These are phyloP conservation scores for Angomonas desouzai DNA, from an alignment of 208 protist genomes.

Conservation along the genomic window DNA sequence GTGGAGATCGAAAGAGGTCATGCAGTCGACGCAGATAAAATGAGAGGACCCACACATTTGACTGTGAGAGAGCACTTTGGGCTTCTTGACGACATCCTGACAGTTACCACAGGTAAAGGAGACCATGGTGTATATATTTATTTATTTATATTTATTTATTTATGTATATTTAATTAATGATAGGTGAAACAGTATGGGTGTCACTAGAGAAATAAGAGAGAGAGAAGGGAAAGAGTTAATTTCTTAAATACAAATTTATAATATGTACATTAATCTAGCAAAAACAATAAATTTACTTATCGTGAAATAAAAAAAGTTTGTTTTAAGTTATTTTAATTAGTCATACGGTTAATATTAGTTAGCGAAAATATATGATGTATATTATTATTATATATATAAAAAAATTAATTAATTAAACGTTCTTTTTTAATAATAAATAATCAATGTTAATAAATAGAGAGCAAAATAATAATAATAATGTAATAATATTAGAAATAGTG, in stretches of 20 bases:
- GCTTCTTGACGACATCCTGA: constrained; percentile 90
- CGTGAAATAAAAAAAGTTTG: too few species aligned
- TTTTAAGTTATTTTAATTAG: too few species aligned
- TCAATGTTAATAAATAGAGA: constrained; percentile 6
- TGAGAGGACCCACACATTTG: constrained; percentile 37
- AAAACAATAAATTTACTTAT: too few species aligned
- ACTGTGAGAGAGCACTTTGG: constrained; percentile 70
- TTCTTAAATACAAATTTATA: too few species aligned
- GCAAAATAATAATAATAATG: constrained; percentile 4
- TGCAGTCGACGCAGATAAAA: constrained; percentile 90
- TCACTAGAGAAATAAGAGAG: not conserved
- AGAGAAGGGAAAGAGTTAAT: constrained; percentile 1
- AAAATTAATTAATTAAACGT: constrained; percentile 7
- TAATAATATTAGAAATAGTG: constrained; percentile 38
- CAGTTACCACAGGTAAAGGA: constrained; percentile 85
- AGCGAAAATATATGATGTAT: not conserved
- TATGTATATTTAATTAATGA: too few species aligned
- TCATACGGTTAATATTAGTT: too few species aligned
- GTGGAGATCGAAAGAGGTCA: constrained; percentile 67
- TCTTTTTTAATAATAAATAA: constrained; percentile 13
- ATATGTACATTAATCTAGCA: too few species aligned
- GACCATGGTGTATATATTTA: constrained; percentile 51
- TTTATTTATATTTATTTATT: constrained; percentile 19
- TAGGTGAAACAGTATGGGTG: too few species aligned
- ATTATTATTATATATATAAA: not conserved